Evolutionary conservation across 2,329 filamentous ascomycete species (phyloP), one percentile per base, ranked within the genome.

Genomic region (Knoxdaviesia proteae): DNA sequence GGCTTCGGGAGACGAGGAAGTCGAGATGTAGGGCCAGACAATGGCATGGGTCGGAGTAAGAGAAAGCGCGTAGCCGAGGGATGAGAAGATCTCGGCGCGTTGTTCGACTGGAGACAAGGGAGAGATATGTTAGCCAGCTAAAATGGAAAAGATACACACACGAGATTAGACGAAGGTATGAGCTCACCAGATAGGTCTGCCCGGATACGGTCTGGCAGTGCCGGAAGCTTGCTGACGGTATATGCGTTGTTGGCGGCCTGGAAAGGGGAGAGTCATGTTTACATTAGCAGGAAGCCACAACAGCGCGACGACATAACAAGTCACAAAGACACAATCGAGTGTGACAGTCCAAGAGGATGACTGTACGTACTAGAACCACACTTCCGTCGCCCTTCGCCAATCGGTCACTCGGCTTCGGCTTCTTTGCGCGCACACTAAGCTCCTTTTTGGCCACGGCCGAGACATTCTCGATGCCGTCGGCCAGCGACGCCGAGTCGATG

Each of bases 181-280:
- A 35, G 58, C 74, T 57, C 68, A 86, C 81, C 71, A 55, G 67
- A 65, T 45, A 71, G 67, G 52, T 77, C 71, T 49, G 71, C 62
- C 49, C 77, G 75, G 48, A 94, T 71, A 53, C 77, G 74, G 52
- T 87, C 78, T 40, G 88, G 87, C 30, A 92, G 69, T 44, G 81
- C 77, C 45, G 83, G 83, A 33, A 94, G 69, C 58, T 87, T 86
- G 59, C 80, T 83, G 48, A 93, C 82, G 38, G 73, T 80, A 56
- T 90, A 94, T 48, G 83, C 82, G 55, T 78, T 77, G 53, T 83
- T 94, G 54, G 77, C 84, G 36, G 83, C 84, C 81, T 92, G 47
- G 7, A 48, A 42, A 42, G n/a, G 34, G 42, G 46, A 43, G 48
- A 9, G n/a, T 46, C 39, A 45, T 38, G 41, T 45, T 47, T 47